phyloP scores from a whole-genome alignment of 495 filamentous ascomycete genomes.

The Xylaria cubensis region DNA sequence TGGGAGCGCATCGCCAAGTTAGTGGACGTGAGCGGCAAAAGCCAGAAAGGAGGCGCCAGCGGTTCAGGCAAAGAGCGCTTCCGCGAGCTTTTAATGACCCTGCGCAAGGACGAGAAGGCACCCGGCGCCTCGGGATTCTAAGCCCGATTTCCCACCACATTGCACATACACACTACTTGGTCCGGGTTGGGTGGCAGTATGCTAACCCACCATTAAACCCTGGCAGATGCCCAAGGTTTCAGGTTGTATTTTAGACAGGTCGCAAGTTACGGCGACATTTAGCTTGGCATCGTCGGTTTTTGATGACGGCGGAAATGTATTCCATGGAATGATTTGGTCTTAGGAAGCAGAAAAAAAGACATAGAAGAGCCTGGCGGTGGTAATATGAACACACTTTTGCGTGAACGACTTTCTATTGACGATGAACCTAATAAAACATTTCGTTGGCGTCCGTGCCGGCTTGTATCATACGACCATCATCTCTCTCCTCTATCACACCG shows the following conservation, averaged over 20 bases:
- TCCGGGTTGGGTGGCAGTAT: not conserved
- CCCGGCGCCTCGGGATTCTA: conserved; percentile 77
- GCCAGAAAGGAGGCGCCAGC: conserved; percentile 77
- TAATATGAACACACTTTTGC: conserved; percentile 28
- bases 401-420: conserved; percentile 37
- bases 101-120: conserved; percentile 94
- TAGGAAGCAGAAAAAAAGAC: not conserved
- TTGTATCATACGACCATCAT: conserved; percentile 26
- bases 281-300: conserved; percentile 5
- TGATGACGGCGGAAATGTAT: conserved; percentile 24
- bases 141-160: conserved; percentile 8
- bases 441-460: conserved; percentile 24
- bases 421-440: conserved; percentile 29
- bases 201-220: not conserved
- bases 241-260: conserved; percentile 28
- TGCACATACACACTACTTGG: conserved; percentile 9
- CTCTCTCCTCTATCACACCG: not conserved
- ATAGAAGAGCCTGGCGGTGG: conserved; percentile 6
- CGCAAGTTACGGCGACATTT: not conserved
- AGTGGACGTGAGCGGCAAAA: conserved; percentile 95
- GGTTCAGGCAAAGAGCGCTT: conserved; percentile 95
- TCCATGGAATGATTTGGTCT: conserved; percentile 21
- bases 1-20: conserved; percentile 98
- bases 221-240: not conserved
- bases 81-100: conserved; percentile 84